Conservation (phyloP, 2,329 filamentous ascomycete genomes). For the Thielaviopsis ethacetica region DNA sequence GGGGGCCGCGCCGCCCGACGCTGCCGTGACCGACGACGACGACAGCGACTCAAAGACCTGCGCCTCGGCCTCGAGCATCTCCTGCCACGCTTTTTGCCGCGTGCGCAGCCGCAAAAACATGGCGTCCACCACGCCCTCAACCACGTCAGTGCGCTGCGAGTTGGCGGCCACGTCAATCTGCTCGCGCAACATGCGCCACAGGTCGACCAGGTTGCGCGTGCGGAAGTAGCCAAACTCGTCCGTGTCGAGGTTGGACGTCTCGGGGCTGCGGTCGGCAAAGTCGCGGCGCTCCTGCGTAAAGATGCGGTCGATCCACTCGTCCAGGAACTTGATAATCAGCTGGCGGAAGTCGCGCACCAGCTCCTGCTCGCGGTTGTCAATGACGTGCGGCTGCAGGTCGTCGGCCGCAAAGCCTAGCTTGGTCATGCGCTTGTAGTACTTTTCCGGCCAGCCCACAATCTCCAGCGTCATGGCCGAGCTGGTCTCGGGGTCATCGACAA, state of each 20-base stretch:
- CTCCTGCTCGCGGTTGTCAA: conserved; percentile 80
- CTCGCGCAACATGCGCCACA: conserved; percentile 96
- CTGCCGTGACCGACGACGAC: too few species aligned
- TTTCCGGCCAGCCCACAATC: conserved; percentile 88
- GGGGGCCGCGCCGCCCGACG: conserved; percentile 25
- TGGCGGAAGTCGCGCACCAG: conserved; percentile 86
- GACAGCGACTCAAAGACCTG: conserved; percentile 52
- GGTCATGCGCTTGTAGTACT: conserved; percentile 91
- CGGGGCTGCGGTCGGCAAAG: conserved; percentile 61
- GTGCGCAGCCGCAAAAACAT: conserved; percentile 80
- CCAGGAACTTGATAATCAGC: conserved; percentile 87
- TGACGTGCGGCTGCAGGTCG: conserved; percentile 68
- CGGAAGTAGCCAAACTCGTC: conserved; percentile 84
- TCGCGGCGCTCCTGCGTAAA: conserved; percentile 65
- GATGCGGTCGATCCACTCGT: conserved; percentile 96
- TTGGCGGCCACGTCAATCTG: conserved; percentile 74
- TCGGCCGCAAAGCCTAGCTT: conserved; percentile 68
- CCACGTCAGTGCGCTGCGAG: conserved; percentile 74
- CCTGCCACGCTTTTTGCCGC: conserved; percentile 74
- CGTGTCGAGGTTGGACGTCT: conserved; percentile 60
- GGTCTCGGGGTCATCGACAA: conserved; percentile 73
- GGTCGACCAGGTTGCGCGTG: conserved; percentile 78
- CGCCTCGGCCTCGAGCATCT: conserved; percentile 74
- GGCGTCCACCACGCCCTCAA: conserved; percentile 87
- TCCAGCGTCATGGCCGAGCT: conserved; percentile 75